Base-by-base conservation (phyloP, 1,139 yeast genomes). In the Candida frijolesensis region DNA sequence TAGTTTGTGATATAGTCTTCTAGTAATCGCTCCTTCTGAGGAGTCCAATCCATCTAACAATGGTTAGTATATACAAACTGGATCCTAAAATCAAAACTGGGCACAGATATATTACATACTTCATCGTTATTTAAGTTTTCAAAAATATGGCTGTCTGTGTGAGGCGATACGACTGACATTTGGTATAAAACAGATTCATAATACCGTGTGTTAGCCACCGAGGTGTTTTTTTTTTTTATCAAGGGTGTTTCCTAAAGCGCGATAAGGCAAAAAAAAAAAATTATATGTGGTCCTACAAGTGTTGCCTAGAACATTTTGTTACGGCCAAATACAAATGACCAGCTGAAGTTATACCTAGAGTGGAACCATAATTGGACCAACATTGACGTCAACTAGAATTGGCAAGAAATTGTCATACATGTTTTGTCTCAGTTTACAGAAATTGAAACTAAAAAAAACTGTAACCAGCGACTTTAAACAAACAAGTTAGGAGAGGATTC, bases 21-120 rank as follows among this genome's bases (percentile, higher is more conserved):
- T 43, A 66, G 53, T 22, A 53, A 48, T 14, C 44, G 44, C 44
- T 65, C 63, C 34, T 58, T 58, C 9, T 57, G 58, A 11, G 54
- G 47, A 10, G 60, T 57, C 70, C 68, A 65, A 11, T 61, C 60
- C 54, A 52, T 51, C 57, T 56, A 30, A 12, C 25, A 4, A 2
- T 16, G 2, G 46, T 44, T 34, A 34, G 46, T 35, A 34, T 34
- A 16, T 11, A 16, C 12, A 9, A 18, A 7, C n/a, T 16, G 12
- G 12, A 8, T 5, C 11, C 22, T 14, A 25, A 27, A 15, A 34
- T 18, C 4, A 44, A 10, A 22, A 19, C 3, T 19, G n/a, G 11
- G 10, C 19, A 30, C 16, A 9, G 4, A 16, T 15, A 14, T 4
- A 34, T 34, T 33, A 42, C 45, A 44, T 44, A 44, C 46, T n/a